These are phyloP conservation scores for Penicillium polonicum DNA, from an alignment of 2,329 filamentous ascomycete genomes.

Conservation along the genomic window DNA sequence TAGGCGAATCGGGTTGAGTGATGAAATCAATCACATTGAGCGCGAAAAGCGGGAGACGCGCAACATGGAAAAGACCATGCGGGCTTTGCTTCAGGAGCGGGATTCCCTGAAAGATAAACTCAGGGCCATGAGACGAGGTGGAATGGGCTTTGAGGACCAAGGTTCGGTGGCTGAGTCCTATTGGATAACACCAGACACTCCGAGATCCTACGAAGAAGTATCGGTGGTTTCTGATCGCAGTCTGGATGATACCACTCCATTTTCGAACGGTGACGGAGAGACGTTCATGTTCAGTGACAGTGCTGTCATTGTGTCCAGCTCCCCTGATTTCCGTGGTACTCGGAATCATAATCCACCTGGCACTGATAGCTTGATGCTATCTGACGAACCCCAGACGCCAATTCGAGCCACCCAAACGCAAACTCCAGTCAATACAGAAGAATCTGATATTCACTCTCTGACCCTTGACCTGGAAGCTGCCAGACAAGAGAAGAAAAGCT, in stretches of 20 bases:
- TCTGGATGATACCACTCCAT: slow-evolving; percentile 1
- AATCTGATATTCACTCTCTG: slow-evolving; percentile 32
- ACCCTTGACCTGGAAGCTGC: slow-evolving; percentile 40
- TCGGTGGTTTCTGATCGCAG: slow-evolving; percentile 15
- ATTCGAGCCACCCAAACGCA: neutral
- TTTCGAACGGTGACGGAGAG: slow-evolving; percentile 17
- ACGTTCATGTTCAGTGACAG: slow-evolving; percentile 34
- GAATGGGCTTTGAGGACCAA: slow-evolving; percentile 5
- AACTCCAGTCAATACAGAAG: slow-evolving; percentile 11
- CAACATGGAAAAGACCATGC: slow-evolving; percentile 28
- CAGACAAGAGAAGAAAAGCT: slow-evolving; percentile 38
- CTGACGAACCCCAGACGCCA: slow-evolving; percentile 2
- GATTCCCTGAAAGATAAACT: slow-evolving; percentile 32
- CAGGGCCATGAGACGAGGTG: slow-evolving; percentile 18
- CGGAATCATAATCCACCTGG: slow-evolving; percentile 8
- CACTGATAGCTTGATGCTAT: slow-evolving; percentile 22
- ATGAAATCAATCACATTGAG: slow-evolving; percentile 47
- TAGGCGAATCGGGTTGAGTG: slow-evolving; percentile 45
- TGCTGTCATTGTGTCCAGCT: slow-evolving; percentile 33
- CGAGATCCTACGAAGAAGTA: slow-evolving; percentile 20
- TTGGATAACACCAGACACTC: slow-evolving; percentile 22
- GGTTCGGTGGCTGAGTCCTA: slow-evolving; percentile 16
- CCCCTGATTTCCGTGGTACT: slow-evolving; percentile 30
- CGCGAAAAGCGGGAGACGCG: slow-evolving; percentile 38
- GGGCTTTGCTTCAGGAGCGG: slow-evolving; percentile 28